phyloP scores from a whole-genome alignment of 345 rosid genomes.

The Punica granatum region DNA sequence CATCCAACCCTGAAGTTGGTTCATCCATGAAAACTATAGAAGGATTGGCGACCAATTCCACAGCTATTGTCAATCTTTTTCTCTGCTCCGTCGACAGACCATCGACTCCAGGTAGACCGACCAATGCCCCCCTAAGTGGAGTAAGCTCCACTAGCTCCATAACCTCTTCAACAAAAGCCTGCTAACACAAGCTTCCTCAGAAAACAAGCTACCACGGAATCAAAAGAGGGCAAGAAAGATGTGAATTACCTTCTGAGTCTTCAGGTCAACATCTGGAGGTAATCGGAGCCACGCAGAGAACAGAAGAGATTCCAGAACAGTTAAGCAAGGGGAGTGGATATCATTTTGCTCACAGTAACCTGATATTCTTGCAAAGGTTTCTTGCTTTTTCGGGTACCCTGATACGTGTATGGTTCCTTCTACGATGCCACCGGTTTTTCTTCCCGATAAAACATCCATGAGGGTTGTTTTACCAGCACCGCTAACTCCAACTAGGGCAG shows the following conservation, averaged over 20 bases:
- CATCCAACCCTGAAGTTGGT: conserved; percentile 97
- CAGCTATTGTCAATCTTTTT: conserved; percentile 88
- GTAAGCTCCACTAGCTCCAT: conserved; percentile 97
- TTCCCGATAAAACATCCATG: conserved; percentile 98
- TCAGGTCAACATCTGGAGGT: conserved; percentile 61
- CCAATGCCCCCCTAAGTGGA: conserved; percentile 70
- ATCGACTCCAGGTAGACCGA: conserved; percentile 92
- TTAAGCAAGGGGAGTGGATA: conserved; percentile 91
- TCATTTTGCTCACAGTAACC: conserved; percentile 99
- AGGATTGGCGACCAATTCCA: conserved; percentile 94
- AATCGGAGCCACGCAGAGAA: conserved; percentile 96
- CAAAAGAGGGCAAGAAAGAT: conserved; percentile 2
- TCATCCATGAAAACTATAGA: conserved; percentile 97
- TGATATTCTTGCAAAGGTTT: conserved; percentile 92
- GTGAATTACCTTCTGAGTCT: conserved; percentile 64
- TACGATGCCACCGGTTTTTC: conserved; percentile 88
- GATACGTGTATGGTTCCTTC: conserved; percentile 82
- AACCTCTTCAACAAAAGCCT: conserved; percentile 98
- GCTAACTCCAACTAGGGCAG: conserved; percentile 95
- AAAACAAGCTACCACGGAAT: background rate
- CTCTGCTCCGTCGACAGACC: conserved; percentile 97
- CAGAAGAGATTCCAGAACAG: conserved; percentile 84
- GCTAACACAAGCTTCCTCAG: conserved; percentile 14
- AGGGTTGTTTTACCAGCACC: conserved; percentile 99
- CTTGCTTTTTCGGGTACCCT: conserved; percentile 87